phyloP scores from a whole-genome alignment of 2,329 filamentous ascomycete genomes.

The Penicillium sp. region DNA sequence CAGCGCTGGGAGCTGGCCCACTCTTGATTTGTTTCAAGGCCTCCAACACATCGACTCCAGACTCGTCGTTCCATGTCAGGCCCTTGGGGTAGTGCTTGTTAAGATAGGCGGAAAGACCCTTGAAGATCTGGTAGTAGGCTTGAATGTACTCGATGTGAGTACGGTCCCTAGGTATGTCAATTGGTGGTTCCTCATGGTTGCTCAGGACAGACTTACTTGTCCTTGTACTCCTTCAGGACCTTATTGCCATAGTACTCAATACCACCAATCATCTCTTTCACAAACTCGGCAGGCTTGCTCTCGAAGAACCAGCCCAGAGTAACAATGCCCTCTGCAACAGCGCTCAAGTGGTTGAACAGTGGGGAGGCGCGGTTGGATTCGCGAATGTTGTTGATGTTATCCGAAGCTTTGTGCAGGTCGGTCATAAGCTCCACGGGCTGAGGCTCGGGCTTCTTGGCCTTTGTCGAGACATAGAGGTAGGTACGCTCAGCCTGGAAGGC shows the following conservation, averaged over 20 bases:
- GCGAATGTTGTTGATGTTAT: conserved; percentile 75
- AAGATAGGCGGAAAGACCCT: conserved; percentile 77
- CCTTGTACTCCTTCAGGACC: conserved; percentile 87
- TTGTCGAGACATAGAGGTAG: conserved; percentile 84
- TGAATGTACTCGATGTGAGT: conserved; percentile 86
- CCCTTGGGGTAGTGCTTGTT: conserved; percentile 79
- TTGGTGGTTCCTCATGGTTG: neutral
- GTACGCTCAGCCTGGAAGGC: conserved; percentile 83
- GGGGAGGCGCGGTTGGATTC: conserved; percentile 76
- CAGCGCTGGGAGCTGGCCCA: conserved; percentile 34
- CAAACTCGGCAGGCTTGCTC: conserved; percentile 78
- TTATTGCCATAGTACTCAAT: conserved; percentile 95
- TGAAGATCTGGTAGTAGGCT: conserved; percentile 89
- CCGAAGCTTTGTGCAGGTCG: conserved; percentile 80
- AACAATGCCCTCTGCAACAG: conserved; percentile 86
- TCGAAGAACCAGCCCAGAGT: conserved; percentile 90
- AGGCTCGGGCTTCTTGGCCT: conserved; percentile 87
- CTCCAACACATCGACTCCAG: conserved; percentile 70
- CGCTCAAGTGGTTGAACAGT: conserved; percentile 77
- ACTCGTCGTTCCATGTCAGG: conserved; percentile 81
- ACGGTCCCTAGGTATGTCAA: conserved; percentile 60
- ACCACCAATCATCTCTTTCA: conserved; percentile 77
- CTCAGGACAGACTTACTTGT: conserved; percentile 55
- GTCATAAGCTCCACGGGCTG: conserved; percentile 74
- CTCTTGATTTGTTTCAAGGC: conserved; percentile 61